Percentiles rank a stretch among this genome's conserved stretches.
These are phyloP conservation scores for Penicillium sp. DNA, from an alignment of 2,329 filamentous ascomycete species.

Conservation along the genomic window DNA sequence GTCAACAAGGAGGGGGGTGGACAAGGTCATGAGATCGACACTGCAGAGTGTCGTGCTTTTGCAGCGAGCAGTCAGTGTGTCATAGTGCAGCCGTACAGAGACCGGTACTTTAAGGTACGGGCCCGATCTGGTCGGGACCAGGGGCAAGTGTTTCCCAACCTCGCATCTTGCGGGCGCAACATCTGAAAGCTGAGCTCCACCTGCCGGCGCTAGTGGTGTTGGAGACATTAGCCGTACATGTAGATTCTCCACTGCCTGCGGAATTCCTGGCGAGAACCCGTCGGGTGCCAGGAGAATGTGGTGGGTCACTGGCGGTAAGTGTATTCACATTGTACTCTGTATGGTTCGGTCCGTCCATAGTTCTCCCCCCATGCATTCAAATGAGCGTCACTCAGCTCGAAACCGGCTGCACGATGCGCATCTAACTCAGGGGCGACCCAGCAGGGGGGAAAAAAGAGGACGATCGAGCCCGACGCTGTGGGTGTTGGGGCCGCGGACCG, in stretches of 20 bases:
- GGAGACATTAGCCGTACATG: conserved; percentile 13
- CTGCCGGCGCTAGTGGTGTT: conserved; percentile 9
- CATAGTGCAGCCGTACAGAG: neutral
- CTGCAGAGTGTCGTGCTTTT: conserved; percentile 10
- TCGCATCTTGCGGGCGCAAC: neutral
- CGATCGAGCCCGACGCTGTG: conserved; percentile 22
- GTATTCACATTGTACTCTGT: conserved; percentile 13
- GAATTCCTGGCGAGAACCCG: conserved; percentile 16
- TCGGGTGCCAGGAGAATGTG: conserved; percentile 5
- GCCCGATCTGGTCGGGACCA: neutral
- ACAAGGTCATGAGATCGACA: conserved; percentile 5
- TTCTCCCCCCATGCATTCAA: neutral
- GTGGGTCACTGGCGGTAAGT: conserved; percentile 11
- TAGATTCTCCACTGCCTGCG: conserved; percentile 17
- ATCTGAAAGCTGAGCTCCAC: conserved; percentile 16
- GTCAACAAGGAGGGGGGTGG: neutral
- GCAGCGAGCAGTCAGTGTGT: neutral
- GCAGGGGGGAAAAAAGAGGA: conserved; percentile 19
- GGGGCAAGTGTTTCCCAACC: conserved; percentile 7
- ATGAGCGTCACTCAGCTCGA: neutral
- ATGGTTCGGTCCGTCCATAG: conserved; percentile 15
- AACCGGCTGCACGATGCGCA: neutral
- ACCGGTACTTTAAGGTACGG: neutral
- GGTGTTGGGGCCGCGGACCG: conserved; percentile 19
- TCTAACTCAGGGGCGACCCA: conserved; percentile 14